Conservation (phyloP, 2,329 filamentous ascomycete species). For the Teratosphaeria zuluensis region DNA sequence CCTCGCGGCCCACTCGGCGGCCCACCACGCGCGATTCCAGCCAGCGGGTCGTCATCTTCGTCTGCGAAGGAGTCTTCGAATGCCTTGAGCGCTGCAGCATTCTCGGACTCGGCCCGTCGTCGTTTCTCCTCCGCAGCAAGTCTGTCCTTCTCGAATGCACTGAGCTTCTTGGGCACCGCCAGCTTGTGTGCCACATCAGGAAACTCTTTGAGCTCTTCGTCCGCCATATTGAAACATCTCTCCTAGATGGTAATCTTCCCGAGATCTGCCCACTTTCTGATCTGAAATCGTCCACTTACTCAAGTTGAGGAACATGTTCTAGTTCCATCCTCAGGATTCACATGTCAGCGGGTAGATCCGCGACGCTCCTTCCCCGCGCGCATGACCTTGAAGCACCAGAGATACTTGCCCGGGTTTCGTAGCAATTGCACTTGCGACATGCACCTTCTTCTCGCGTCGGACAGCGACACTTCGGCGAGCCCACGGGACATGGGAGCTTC, state of each 20-base stretch:
- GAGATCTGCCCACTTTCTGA: too few species aligned
- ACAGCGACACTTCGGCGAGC: background rate
- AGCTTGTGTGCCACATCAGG: constrained; percentile 69
- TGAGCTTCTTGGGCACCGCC: constrained; percentile 66
- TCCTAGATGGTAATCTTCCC: too few species aligned
- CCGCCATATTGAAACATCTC: constrained; percentile 2
- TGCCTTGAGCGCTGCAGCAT: constrained; percentile 74
- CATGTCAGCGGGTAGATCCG: background rate
- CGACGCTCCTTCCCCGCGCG: background rate
- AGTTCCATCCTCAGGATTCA: background rate
- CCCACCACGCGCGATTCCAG: constrained; percentile 1
- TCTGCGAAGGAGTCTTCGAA: constrained; percentile 73
- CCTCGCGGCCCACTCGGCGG: constrained; percentile 34
- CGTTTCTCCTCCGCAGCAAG: constrained; percentile 85
- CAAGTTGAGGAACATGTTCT: background rate
- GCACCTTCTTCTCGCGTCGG: background rate
- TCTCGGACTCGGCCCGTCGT: constrained; percentile 73
- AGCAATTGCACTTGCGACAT: background rate
- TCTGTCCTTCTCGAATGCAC: constrained; percentile 78
- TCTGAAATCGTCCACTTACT: background rate
- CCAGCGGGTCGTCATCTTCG: constrained; percentile 27
- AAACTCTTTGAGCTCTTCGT: constrained; percentile 38
- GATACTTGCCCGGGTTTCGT: background rate
- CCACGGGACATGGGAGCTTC: background rate
- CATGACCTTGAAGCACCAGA: background rate